Percentiles rank a stretch among this genome's conserved stretches.
Conservation (phyloP, 2,329 filamentous ascomycete genomes). For the Ceratocystis ficicola region DNA sequence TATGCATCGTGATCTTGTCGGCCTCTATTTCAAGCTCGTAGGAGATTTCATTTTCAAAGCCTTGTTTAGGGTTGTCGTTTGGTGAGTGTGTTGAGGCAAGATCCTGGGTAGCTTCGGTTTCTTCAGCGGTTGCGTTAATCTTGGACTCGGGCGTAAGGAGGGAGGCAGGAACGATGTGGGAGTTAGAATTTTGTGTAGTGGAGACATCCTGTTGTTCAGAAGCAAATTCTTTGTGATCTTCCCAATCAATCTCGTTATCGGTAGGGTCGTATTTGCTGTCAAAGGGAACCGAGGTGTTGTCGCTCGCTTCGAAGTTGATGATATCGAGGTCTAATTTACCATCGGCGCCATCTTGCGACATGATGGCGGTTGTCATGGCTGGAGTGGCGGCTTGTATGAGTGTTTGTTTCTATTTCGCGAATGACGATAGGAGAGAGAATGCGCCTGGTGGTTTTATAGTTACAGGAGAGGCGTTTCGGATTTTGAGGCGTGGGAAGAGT, state of each 20-base stretch:
- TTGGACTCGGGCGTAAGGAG: constrained; percentile 8
- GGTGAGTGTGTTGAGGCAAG: not conserved
- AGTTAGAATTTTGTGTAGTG: not conserved
- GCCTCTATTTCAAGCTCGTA: constrained; percentile 19
- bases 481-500: not conserved
- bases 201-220: not conserved
- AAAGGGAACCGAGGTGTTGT: constrained; percentile 13
- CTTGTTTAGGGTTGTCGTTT: not conserved
- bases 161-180: not conserved
- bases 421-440: not conserved
- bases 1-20: not conserved
- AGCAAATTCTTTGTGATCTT: constrained; percentile 14
- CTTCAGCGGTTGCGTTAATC: not conserved
- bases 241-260: constrained; percentile 22
- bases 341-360: constrained; percentile 25
- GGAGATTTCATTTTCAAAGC: constrained; percentile 13
- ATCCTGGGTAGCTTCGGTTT: not conserved
- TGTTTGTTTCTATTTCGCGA: not conserved
- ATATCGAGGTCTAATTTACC: constrained; percentile 29
- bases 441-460: not conserved
- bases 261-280: not conserved
- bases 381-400: no score
- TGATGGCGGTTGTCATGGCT: constrained; percentile 22
- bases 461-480: not conserved
- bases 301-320: constrained; percentile 31